Evolutionary conservation across 805 yeast genomes (phyloP).

Genomic region (Wickerhamiella kazuoi): DNA sequence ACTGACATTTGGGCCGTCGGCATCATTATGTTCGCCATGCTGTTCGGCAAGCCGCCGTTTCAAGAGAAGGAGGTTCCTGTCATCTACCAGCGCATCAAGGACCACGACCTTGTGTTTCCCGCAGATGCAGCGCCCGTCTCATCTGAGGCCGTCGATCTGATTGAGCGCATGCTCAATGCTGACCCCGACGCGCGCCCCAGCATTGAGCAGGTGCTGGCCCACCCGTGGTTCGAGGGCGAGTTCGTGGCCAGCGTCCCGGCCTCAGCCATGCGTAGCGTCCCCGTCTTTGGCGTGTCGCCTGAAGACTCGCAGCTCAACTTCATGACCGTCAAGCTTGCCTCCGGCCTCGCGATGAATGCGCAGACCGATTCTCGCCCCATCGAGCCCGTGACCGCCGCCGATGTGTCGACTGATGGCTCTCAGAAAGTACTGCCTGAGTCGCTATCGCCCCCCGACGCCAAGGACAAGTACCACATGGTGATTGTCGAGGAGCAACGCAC

Average conservation of each 20-base stretch:
- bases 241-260: constrained; percentile 59
- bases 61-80: constrained; percentile 88
- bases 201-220: constrained; percentile 55
- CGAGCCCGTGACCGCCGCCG: constrained; percentile 25
- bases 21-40: constrained; percentile 82
- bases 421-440: constrained; percentile 61
- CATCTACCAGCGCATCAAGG: constrained; percentile 81
- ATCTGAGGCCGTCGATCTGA: constrained; percentile 52
- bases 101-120: constrained; percentile 67
- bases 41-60: constrained; percentile 92
- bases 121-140: constrained; percentile 33
- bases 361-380: constrained; percentile 10
- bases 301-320: constrained; percentile 52
- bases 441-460: constrained; percentile 83
- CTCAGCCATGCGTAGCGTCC: constrained; percentile 43
- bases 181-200: constrained; percentile 69
- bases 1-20: constrained; percentile 98
- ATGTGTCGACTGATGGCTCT: constrained; percentile 19
- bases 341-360: constrained; percentile 30
- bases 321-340: constrained; percentile 41
- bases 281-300: constrained; percentile 38
- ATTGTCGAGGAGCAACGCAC: constrained; percentile 12
- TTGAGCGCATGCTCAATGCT: constrained; percentile 46
- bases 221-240: constrained; percentile 71
- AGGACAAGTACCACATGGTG: constrained; percentile 50